A percentile compares a stretch with the other conserved stretches of the same genome.
Evolutionary conservation across 2,329 filamentous ascomycete genomes (phyloP).

Genomic region (Ilyonectria mors-panacis): DNA sequence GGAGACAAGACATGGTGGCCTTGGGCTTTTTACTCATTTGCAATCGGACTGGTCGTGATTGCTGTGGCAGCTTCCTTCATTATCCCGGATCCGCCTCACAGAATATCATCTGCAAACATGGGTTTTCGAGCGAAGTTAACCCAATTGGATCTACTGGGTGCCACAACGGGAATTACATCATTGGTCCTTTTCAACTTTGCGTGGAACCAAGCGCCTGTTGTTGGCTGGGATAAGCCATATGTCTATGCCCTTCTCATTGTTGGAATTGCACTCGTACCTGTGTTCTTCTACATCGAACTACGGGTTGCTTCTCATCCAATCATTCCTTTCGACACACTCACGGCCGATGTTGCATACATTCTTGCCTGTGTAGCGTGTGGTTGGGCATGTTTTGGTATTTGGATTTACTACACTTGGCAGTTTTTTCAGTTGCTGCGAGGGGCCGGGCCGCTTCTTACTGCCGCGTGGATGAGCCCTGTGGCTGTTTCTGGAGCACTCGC

Average conservation of each 20-base stretch:
- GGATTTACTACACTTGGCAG: slow-evolving; percentile 66
- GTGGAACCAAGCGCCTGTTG: slow-evolving; percentile 75
- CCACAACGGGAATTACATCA: slow-evolving; percentile 64
- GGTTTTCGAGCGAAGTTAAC: slow-evolving; percentile 34
- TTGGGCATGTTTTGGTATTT: slow-evolving; percentile 69
- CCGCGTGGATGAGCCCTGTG: slow-evolving; percentile 62
- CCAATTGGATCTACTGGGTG: slow-evolving; percentile 59
- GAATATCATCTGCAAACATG: slow-evolving; percentile 29
- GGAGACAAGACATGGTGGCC: slow-evolving; percentile 60
- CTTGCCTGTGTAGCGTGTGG: slow-evolving; percentile 68
- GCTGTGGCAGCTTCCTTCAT: slow-evolving; percentile 50
- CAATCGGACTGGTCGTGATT: slow-evolving; percentile 54
- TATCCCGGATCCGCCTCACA: slow-evolving; percentile 52
- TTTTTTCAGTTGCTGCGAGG: slow-evolving; percentile 62
- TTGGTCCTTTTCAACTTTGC: slow-evolving; percentile 77
- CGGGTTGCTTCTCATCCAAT: slow-evolving; percentile 65
- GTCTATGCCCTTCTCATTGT: slow-evolving; percentile 71
- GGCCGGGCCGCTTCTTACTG: slow-evolving; percentile 59
- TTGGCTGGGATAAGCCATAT: slow-evolving; percentile 71
- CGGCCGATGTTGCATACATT: slow-evolving; percentile 68
- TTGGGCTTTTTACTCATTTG: slow-evolving; percentile 62
- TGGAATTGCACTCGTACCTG: slow-evolving; percentile 66
- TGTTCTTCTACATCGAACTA: slow-evolving; percentile 72
- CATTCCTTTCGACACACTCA: slow-evolving; percentile 66
- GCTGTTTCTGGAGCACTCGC: slow-evolving; percentile 61